Evolutionary conservation across 83 land plant genomes (phyloP).

Genomic region (Diphasiastrum complanatum): DNA sequence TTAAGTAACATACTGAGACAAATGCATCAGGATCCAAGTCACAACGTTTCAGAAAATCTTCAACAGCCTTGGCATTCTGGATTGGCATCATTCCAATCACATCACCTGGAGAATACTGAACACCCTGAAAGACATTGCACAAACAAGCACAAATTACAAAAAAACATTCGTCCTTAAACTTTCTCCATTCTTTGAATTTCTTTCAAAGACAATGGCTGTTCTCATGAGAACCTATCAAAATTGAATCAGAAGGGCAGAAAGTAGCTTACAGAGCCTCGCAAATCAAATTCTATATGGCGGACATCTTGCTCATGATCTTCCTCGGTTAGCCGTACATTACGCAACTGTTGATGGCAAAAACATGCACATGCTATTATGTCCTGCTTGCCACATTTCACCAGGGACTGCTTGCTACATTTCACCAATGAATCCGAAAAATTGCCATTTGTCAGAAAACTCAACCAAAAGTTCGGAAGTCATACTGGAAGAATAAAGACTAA

Average conservation of each 20-base stretch:
- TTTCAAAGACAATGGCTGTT: too few relatives aligned
- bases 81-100: neutral
- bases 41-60: neutral
- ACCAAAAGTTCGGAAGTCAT: too few relatives aligned
- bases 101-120: conserved; percentile 4
- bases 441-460: too few relatives aligned
- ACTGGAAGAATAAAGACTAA: neutral
- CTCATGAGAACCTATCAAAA: too few relatives aligned
- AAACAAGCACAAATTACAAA: too few relatives aligned
- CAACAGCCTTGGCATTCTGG: neutral
- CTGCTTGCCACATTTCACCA: too few relatives aligned
- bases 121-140: conserved; percentile 1
- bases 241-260: neutral
- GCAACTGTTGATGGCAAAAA: neutral
- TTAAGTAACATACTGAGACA: neutral
- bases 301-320: conserved; percentile 2
- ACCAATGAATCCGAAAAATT: neutral
- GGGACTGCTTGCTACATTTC: too few relatives aligned
- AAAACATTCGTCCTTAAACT: too few relatives aligned
- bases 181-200: too few relatives aligned
- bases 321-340: neutral
- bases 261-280: neutral
- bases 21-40: neutral
- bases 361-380: too few relatives aligned
- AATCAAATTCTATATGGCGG: neutral